Percentiles rank a stretch among this genome's conserved stretches.
phyloP scores from a whole-genome alignment of 257 asterid genomes.

The Jacaranda mimosifolia region DNA sequence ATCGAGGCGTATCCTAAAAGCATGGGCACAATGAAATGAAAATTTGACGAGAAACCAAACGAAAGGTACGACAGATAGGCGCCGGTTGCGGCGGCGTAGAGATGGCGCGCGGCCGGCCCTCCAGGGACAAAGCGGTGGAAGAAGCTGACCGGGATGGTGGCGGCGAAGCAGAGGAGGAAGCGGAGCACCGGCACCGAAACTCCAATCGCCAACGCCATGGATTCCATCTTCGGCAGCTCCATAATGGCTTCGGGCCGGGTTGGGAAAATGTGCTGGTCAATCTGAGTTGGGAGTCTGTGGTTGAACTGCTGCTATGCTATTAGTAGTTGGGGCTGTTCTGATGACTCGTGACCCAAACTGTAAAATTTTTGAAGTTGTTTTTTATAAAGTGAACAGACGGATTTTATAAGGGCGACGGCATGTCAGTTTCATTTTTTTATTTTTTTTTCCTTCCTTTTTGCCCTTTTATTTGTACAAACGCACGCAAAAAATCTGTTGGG shows the following conservation, averaged over 20 bases:
- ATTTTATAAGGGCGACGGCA: too few relatives aligned
- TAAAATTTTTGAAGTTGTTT: background rate
- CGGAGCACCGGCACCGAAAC: slow-evolving; percentile 94
- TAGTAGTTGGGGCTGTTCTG: slow-evolving; percentile 3
- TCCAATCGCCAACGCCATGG: slow-evolving; percentile 90
- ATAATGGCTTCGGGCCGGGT: slow-evolving; percentile 38
- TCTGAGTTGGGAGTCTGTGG: background rate
- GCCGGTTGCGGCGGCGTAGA: slow-evolving; percentile 85
- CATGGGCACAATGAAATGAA: slow-evolving; percentile 92
- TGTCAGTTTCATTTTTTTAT: too few relatives aligned
- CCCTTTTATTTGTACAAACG: too few relatives aligned
- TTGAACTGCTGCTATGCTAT: background rate
- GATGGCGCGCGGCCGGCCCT: slow-evolving; percentile 71
- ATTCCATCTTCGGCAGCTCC: slow-evolving; percentile 86
- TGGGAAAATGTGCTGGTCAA: background rate
- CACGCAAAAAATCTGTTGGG: background rate
- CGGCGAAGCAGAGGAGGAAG: slow-evolving; percentile 78
- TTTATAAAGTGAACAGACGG: background rate
- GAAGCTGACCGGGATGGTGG: slow-evolving; percentile 91
- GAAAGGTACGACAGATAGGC: slow-evolving; percentile 78
- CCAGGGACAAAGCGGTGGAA: slow-evolving; percentile 87
- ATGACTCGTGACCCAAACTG: slow-evolving; percentile 16
- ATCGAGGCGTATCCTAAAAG: slow-evolving; percentile 84
- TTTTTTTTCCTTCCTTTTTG: too few relatives aligned
- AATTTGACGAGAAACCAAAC: slow-evolving; percentile 90